Percentiles rank a stretch among this genome's conserved stretches.
phyloP scores from a whole-genome alignment of 495 filamentous ascomycete genomes.

The Entonaema liquescens region DNA sequence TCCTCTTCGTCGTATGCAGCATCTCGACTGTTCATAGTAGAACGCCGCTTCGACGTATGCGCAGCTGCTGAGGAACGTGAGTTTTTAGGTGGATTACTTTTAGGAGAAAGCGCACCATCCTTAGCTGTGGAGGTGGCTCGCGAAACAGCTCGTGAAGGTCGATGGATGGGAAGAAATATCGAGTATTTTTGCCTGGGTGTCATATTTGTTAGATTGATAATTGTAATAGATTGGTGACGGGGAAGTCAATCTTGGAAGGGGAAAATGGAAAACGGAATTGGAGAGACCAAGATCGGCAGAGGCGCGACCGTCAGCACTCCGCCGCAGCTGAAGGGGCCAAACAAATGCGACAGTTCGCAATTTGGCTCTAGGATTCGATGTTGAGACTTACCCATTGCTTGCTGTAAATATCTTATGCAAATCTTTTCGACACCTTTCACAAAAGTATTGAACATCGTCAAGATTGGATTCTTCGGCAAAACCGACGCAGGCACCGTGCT shows the following conservation, averaged over 20 bases:
- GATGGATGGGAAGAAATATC: constrained; percentile 63
- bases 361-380: constrained; percentile 14
- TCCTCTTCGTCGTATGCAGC: constrained; percentile 97
- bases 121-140: constrained; percentile 67
- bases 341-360: constrained; percentile 32
- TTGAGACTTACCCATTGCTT: constrained; percentile 79
- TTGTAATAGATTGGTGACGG: not conserved
- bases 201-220: constrained; percentile 46
- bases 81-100: constrained; percentile 58
- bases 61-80: constrained; percentile 56
- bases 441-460: constrained; percentile 87
- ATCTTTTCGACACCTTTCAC: constrained; percentile 91
- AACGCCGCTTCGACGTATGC: constrained; percentile 78
- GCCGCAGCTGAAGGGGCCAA: constrained; percentile 42
- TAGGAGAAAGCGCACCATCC: constrained; percentile 60
- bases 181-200: constrained; percentile 62
- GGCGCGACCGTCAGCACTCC: constrained; percentile 42
- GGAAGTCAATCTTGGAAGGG: constrained; percentile 8
- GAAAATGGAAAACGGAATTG: constrained; percentile 21
- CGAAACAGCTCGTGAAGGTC: constrained; percentile 55
- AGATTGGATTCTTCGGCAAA: constrained; percentile 92
- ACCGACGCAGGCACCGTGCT: constrained; percentile 97
- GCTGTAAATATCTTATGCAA: constrained; percentile 83
- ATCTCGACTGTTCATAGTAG: constrained; percentile 97
- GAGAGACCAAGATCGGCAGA: constrained; percentile 41